Conservation (phyloP, 805 yeast species). For the Vanderwaltozyma verrucispora region DNA sequence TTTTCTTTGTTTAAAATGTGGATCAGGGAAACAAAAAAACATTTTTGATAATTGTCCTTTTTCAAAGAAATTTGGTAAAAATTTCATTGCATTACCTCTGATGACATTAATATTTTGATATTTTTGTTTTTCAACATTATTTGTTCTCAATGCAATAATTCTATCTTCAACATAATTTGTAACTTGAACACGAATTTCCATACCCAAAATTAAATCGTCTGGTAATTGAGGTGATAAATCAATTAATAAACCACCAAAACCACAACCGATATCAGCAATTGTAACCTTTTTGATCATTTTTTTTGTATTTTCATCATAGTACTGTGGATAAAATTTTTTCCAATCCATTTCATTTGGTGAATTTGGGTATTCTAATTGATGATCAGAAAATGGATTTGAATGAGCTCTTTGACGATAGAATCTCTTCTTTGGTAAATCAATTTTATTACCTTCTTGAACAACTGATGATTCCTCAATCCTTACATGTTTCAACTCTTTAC, state of each 20-base stretch:
- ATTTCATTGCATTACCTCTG: slow-evolving; percentile 96
- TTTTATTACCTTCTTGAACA: slow-evolving; percentile 6
- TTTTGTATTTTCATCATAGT: slow-evolving; percentile 30
- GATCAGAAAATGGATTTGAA: slow-evolving; percentile 95
- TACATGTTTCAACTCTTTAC: slow-evolving; percentile 39
- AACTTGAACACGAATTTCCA: slow-evolving; percentile 97
- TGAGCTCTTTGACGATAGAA: slow-evolving; percentile 96
- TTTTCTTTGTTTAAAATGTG: slow-evolving; percentile 94
- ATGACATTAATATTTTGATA: slow-evolving; percentile 84
- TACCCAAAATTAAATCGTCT: slow-evolving; percentile 68
- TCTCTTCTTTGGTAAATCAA: slow-evolving; percentile 68
- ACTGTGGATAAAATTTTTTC: slow-evolving; percentile 64
- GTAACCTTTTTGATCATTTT: slow-evolving; percentile 49
- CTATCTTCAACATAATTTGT: slow-evolving; percentile 95
- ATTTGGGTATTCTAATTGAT: slow-evolving; percentile 76
- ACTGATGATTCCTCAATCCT: slow-evolving; percentile 31
- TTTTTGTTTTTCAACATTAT: slow-evolving; percentile 21
- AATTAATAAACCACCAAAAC: slow-evolving; percentile 85
- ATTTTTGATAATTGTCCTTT: slow-evolving; percentile 78
- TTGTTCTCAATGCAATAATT: slow-evolving; percentile 71
- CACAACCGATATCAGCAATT: slow-evolving; percentile 96
- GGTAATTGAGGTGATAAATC: slow-evolving; percentile 73
- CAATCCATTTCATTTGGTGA: slow-evolving; percentile 84
- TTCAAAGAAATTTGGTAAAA: slow-evolving; percentile 83
- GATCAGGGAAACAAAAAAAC: slow-evolving; percentile 99